Evolutionary conservation across 2,329 filamentous ascomycete species (phyloP).

Genomic region (Apiospora phragmitis): DNA sequence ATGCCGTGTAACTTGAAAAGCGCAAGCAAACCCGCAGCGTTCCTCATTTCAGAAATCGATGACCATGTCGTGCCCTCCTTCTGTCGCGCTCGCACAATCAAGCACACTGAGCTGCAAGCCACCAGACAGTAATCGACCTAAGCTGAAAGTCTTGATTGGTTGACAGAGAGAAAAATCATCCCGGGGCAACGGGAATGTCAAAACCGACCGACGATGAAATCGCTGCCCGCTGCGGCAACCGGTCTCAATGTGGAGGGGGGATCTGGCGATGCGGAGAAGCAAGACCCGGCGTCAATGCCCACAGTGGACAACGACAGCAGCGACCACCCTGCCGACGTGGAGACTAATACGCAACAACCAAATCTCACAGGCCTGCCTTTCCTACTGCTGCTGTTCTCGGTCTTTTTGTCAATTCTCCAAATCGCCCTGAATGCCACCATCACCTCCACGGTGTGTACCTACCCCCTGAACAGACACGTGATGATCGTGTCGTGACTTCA

Average conservation of each 20-base stretch:
- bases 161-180: background rate
- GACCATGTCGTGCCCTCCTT: background rate
- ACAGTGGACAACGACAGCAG: background rate
- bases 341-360: background rate
- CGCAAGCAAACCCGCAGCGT: background rate
- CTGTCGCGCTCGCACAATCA: background rate
- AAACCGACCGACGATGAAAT: background rate
- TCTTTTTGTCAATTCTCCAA: constrained; percentile 18
- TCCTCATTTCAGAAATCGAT: background rate
- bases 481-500: background rate
- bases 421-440: constrained; percentile 24
- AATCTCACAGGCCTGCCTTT: constrained; percentile 18
- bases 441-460: constrained; percentile 21
- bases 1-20: background rate
- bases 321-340: background rate
- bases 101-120: background rate
- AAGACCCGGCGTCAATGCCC: background rate
- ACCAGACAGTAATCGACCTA: background rate
- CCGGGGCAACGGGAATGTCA: background rate
- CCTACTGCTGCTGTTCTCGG: constrained; percentile 19
- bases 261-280: background rate
- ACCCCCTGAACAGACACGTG: background rate
- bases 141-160: background rate
- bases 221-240: background rate
- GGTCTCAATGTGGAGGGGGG: background rate